Conservation (phyloP, 345 rosid genomes). For the Hibiscus syriacus region DNA sequence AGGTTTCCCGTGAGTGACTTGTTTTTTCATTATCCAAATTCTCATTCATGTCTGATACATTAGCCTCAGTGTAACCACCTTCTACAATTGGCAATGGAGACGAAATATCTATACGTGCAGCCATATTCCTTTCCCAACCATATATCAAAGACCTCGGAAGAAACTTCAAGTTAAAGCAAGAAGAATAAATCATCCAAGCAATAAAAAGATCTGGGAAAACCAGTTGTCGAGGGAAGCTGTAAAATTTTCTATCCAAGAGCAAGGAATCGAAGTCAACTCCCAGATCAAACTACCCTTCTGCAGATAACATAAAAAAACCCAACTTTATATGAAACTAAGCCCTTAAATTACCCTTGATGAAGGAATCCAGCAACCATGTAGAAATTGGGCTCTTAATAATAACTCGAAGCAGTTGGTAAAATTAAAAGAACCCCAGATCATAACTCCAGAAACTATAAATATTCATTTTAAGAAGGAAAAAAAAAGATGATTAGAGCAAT, state of each 20-base stretch:
- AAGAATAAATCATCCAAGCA: conserved; percentile 15
- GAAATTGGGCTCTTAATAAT: conserved; percentile 1
- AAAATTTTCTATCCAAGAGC: conserved; percentile 9
- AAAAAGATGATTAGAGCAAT: neutral
- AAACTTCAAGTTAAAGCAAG: conserved; percentile 8
- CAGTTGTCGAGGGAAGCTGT: neutral
- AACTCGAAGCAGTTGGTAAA: conserved; percentile 8
- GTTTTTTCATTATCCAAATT: conserved; percentile 22
- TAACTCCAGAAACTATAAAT: conserved; percentile 3
- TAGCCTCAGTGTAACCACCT: conserved; percentile 34
- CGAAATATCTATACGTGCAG: conserved; percentile 57
- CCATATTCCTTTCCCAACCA: conserved; percentile 44
- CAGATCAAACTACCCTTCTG: conserved; percentile 6
- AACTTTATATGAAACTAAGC: conserved; percentile 10
- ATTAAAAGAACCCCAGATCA: conserved; percentile 16
- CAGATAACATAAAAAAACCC: conserved; percentile 6
- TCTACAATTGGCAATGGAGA: conserved; percentile 39
- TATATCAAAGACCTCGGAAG: conserved; percentile 10
- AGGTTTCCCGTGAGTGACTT: conserved; percentile 56
- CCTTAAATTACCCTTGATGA: conserved; percentile 3
- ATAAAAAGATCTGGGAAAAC: neutral
- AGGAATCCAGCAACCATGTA: conserved; percentile 2
- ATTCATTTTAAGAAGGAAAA: neutral
- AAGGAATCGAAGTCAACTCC: conserved; percentile 15
- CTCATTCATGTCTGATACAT: conserved; percentile 21